Evolutionary conservation across 2,329 filamentous ascomycete genomes (phyloP).

Genomic region (Sporothrix inflata): DNA sequence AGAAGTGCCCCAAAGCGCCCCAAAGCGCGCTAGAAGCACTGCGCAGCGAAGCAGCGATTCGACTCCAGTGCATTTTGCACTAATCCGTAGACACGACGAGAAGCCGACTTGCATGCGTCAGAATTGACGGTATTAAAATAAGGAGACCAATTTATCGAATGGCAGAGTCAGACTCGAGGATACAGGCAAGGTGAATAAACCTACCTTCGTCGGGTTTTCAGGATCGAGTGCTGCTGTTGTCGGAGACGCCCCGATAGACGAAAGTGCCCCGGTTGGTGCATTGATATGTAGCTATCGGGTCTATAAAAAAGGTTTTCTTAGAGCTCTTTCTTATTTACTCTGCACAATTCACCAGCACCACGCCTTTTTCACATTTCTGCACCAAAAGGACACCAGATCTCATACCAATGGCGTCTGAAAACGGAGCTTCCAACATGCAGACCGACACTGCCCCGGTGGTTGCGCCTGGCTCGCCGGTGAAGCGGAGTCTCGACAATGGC

Average conservation of each 20-base stretch:
- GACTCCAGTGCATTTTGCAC: not conserved
- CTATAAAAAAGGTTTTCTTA: conserved; percentile 22
- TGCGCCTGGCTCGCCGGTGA: conserved; percentile 22
- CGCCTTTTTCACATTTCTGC: not conserved
- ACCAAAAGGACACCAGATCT: not conserved
- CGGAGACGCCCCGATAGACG: not conserved
- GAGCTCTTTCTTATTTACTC: conserved; percentile 11
- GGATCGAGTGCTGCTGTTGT: not conserved
- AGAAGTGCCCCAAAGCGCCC: not conserved
- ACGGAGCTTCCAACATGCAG: not conserved
- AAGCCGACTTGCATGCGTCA: not conserved
- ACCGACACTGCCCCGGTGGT: not conserved
- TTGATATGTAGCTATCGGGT: conserved; percentile 11
- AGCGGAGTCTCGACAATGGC: conserved; percentile 24
- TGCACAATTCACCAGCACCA: not conserved
- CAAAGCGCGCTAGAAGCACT: conserved; percentile 6
- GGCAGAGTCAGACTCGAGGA: not conserved
- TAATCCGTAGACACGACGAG: not conserved
- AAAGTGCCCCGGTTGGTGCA: conserved; percentile 15
- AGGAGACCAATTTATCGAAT: not conserved
- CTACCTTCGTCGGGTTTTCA: not conserved
- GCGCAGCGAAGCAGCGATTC: not conserved
- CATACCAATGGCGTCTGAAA: conserved; percentile 21
- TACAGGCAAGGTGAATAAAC: not conserved
- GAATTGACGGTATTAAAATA: not conserved